Conservation (phyloP, 345 rosid genomes). For the Melaleuca quinquenervia region DNA sequence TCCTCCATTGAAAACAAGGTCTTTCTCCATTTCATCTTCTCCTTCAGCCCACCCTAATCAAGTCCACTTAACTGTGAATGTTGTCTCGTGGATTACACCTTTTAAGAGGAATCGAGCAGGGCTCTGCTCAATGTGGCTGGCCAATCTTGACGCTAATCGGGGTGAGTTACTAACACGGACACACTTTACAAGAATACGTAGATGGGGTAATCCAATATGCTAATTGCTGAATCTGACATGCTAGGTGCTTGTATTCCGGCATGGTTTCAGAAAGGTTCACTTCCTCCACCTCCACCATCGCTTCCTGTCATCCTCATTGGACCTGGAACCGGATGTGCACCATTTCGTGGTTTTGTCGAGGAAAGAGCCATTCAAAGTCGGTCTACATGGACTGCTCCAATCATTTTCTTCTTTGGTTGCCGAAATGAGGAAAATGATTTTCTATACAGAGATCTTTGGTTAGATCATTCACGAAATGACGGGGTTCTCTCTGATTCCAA, state of each 20-base stretch:
- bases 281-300: constrained; percentile 61
- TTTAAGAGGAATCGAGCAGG: constrained; percentile 66
- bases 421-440: constrained; percentile 67
- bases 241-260: constrained; percentile 55
- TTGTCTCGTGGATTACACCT: constrained; percentile 83
- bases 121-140: constrained; percentile 90
- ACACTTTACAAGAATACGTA: neutral
- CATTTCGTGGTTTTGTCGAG: constrained; percentile 81
- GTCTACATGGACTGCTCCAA: constrained; percentile 40
- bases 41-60: constrained; percentile 66
- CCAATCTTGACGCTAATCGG: constrained; percentile 57
- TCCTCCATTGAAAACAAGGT: constrained; percentile 74
- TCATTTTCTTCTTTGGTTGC: constrained; percentile 85
- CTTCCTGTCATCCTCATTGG: constrained; percentile 76
- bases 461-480: constrained; percentile 30
- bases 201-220: neutral
- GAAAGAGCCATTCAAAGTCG: constrained; percentile 57
- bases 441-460: constrained; percentile 72
- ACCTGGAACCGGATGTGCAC: constrained; percentile 98
- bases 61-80: constrained; percentile 78
- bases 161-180: constrained; percentile 15
- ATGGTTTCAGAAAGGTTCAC: constrained; percentile 76
- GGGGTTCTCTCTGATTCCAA: constrained; percentile 65
- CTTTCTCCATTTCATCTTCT: constrained; percentile 88
- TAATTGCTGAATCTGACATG: constrained; percentile 1